Evolutionary conservation across 805 yeast species (phyloP), one percentile per base, ranked within the genome.

Genomic region (Kuraishia ogatae): DNA sequence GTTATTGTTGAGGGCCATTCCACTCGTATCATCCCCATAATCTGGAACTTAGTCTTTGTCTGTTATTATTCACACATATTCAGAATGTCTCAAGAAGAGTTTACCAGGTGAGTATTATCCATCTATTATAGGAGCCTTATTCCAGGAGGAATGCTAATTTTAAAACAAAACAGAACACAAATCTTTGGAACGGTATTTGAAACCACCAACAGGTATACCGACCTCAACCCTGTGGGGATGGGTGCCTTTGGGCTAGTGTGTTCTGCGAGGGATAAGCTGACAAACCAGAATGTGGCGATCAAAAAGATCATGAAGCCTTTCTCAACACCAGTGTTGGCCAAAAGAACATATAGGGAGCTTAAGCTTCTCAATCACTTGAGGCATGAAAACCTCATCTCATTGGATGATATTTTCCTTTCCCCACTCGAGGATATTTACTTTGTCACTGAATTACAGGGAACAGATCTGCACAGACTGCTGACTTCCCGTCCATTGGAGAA

Each of bases 171-270:
- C 15, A 81, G 97, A 73, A 89, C 96, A 8, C 96, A 92, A 69
- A 92, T 92, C 58, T 92, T 92, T 65, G 97, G 97, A 53, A 92
- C 98, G 1, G 93, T 92, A 50, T 92, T 92, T 67, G 97, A 92
- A 71, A 89, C 91, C 60, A 92, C 97, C 48, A 84, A 82, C 64
- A 74, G 97, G 60, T 94, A 94, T 73, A 81, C 89, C 2, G 97
- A 93, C 66, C 78, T 94, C 58, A 93, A 91, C 66, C 99, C 99
- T 1, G 97, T 94, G 53, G 99, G 99, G 0, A 94, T 94, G 99
- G 99, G 99, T 24, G 99, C 99, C 7, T 94, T 94, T 68, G 99
- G 99, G 4, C 79, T 94, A 20, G 99, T 94, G 47, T 94, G 99
- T 61, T 90, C 97, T 8, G 99, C 99, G 1, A 82, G 85, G 55